phyloP scores from a whole-genome alignment of 192 early-diverging fungal genomes.

The Paraglomus occultum region DNA sequence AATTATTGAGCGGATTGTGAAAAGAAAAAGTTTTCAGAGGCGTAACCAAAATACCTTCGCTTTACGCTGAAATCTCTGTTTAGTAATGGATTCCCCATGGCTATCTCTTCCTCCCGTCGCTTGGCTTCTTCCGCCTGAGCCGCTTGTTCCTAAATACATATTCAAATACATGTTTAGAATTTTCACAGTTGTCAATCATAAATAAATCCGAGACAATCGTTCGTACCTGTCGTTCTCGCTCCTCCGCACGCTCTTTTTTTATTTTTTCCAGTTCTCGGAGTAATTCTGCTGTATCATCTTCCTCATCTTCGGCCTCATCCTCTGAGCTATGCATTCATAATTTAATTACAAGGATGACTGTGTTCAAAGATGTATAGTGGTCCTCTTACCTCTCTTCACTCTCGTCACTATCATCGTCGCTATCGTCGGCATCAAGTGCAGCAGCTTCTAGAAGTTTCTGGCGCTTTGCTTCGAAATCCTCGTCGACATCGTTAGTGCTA shows the following conservation, averaged over 20 bases:
- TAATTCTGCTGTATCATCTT: constrained; percentile 89
- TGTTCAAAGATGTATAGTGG: background rate
- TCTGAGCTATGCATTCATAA: constrained; percentile 25
- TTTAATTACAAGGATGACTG: background rate
- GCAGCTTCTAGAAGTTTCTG: constrained; percentile 48
- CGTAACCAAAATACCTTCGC: constrained; percentile 51
- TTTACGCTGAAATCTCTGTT: constrained; percentile 78
- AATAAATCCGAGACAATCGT: constrained; percentile 1
- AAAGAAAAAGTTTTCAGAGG: background rate
- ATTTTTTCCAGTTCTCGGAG: constrained; percentile 88
- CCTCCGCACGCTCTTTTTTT: constrained; percentile 86
- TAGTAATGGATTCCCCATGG: constrained; percentile 84
- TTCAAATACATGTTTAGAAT: constrained; percentile 33
- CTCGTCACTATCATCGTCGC: constrained; percentile 52
- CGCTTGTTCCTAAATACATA: constrained; percentile 55
- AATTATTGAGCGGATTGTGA: background rate
- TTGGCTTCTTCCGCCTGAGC: constrained; percentile 58
- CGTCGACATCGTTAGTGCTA: background rate
- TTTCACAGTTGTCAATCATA: constrained; percentile 13
- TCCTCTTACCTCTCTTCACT: constrained; percentile 41
- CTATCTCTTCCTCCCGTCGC: constrained; percentile 56
- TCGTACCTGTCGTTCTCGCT: constrained; percentile 71
- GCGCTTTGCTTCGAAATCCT: constrained; percentile 36
- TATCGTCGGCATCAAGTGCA: constrained; percentile 56
- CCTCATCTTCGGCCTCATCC: constrained; percentile 67